A percentile compares a stretch with the other conserved stretches of the same genome.
These are phyloP conservation scores for Casaregolazyma suthepensis DNA, from an alignment of 1,139 yeast species.

Conservation along the genomic window DNA sequence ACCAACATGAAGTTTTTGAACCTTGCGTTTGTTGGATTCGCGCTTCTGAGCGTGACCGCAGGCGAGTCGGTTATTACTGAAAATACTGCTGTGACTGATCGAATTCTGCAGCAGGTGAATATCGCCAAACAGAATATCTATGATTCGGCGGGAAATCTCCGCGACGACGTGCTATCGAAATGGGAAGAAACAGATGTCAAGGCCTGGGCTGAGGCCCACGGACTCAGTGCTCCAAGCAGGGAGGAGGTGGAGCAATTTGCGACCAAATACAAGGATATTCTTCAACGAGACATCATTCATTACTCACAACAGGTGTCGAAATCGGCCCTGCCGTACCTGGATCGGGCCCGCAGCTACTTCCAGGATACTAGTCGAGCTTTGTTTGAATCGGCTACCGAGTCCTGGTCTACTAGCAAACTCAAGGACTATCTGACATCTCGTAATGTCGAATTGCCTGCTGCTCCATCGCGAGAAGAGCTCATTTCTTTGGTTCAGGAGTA, in stretches of 20 bases:
- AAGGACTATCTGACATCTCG: constrained; percentile 49
- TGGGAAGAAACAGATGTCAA: constrained; percentile 44
- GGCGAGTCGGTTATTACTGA: background rate
- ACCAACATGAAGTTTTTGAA: background rate
- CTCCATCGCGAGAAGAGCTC: constrained; percentile 42
- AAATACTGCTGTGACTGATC: constrained; percentile 1
- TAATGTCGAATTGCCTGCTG: constrained; percentile 33
- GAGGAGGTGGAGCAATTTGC: constrained; percentile 38
- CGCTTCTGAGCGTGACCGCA: background rate
- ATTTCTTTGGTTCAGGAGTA: constrained; percentile 43
- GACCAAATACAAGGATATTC: constrained; percentile 30
- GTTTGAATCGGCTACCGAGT: constrained; percentile 23
- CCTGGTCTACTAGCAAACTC: constrained; percentile 38
- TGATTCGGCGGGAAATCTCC: constrained; percentile 40
- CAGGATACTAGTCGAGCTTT: constrained; percentile 17
- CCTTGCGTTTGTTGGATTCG: background rate
- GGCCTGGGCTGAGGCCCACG: constrained; percentile 44
- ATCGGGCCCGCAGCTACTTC: constrained; percentile 20
- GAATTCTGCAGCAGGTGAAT: constrained; percentile 34
- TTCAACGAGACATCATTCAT: constrained; percentile 19
- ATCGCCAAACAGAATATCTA: constrained; percentile 38
- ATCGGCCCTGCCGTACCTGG: constrained; percentile 21
- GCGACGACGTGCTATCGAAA: constrained; percentile 42
- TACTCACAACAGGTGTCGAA: constrained; percentile 19
- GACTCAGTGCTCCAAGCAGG: constrained; percentile 24